Evolutionary conservation across 2,329 filamentous ascomycete species (phyloP), one percentile per base, ranked within the genome.

Genomic region (Fusarium robinianum): DNA sequence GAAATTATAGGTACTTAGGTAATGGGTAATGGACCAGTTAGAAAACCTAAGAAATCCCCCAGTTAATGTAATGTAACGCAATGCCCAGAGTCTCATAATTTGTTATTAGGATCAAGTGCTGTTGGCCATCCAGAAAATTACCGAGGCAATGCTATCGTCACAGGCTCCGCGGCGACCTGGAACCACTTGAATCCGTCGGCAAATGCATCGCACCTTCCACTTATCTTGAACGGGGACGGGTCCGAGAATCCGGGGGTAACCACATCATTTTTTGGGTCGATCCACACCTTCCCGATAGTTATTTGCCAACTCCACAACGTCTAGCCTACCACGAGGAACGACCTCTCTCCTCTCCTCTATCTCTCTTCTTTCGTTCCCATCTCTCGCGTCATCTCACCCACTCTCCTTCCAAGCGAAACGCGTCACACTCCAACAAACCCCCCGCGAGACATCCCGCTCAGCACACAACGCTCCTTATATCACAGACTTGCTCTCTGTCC

Each of bases 161-260:
- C 41, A 33, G 22, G 35, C 26, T 18, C 10, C 29, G 21, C 27
- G 17, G 26, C 23, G 31, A 35, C 31, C 38, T 41, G 37, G 37
- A 26, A 26, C 33, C 27, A 31, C 26, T 12, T 24, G 31, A 15
- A 14, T 14, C 31, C 26, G 17, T 18, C n/a, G 14, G 35, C 24
- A 26, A 19, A 30, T n/a, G 27, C n/a, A n/a, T n/a, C n/a, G n/a
- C n/a, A n/a, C n/a, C n/a, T n/a, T n/a, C n/a, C n/a, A n/a, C n/a
- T n/a, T n/a, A n/a, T n/a, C n/a, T n/a, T 32, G 48, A 46, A 46
- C 41, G 51, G 46, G 46, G 36, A 18, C 27, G 19, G 46, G 29
- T n/a, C 48, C 46, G 18, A 25, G 29, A 47, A 48, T 51, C 47
- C 19, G 49, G 49, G 49, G 49, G 51, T 41, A 12, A 35, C 47